Percentiles rank a stretch among this genome's conserved stretches.
Evolutionary conservation across 2,329 filamentous ascomycete genomes (phyloP).

Genomic region (Gremmenia infestans): DNA sequence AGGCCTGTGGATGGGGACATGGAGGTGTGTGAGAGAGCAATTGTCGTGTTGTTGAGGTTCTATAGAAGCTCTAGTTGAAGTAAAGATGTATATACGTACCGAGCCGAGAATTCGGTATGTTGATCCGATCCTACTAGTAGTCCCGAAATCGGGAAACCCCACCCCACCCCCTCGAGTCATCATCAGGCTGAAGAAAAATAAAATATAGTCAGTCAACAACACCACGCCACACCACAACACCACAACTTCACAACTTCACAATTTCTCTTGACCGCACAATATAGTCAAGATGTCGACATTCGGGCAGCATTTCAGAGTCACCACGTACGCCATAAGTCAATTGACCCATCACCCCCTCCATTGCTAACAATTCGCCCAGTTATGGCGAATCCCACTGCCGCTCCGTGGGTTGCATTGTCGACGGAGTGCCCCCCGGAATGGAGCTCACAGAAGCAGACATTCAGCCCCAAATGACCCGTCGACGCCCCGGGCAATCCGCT

Average conservation of each 20-base stretch:
- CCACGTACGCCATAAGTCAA: slow-evolving; percentile 47
- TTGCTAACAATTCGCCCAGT: slow-evolving; percentile 17
- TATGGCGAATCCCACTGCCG: slow-evolving; percentile 88
- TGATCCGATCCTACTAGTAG: slow-evolving; percentile 8
- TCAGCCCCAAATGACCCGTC: slow-evolving; percentile 89
- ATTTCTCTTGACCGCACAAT: slow-evolving; percentile 3
- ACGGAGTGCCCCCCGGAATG: slow-evolving; percentile 86
- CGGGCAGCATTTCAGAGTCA: slow-evolving; percentile 75
- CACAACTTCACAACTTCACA: not conserved
- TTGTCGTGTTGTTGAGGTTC: not conserved
- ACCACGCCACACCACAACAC: slow-evolving; percentile 4
- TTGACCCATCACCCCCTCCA: slow-evolving; percentile 1
- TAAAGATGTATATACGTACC: not conserved
- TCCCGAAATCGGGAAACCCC: not conserved
- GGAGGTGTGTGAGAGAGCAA: not conserved
- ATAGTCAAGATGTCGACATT: slow-evolving; percentile 73
- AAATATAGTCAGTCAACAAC: not conserved
- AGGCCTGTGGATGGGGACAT: slow-evolving; percentile 30
- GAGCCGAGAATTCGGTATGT: not conserved
- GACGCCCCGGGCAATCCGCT: slow-evolving; percentile 81
- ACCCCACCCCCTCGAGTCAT: slow-evolving; percentile 18
- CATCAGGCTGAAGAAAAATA: slow-evolving; percentile 18
- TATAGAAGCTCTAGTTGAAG: not conserved
- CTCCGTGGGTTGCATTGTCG: slow-evolving; percentile 91
- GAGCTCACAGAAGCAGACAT: slow-evolving; percentile 80